These are phyloP conservation scores for Cryptosporidium felis DNA, from an alignment of 169 alveolate genomes.

Conservation along the genomic window DNA sequence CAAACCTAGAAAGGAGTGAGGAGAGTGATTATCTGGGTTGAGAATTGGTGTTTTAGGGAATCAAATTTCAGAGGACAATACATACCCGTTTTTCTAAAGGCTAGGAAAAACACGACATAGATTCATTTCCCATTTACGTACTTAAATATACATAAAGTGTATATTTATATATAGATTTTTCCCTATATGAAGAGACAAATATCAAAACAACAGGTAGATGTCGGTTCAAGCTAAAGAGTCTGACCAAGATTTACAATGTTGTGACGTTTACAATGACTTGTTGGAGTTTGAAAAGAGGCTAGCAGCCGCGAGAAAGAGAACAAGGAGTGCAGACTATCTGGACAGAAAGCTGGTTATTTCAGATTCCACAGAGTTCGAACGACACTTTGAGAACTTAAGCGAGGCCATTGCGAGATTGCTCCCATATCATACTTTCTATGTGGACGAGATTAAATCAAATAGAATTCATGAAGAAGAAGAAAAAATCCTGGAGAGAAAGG, in stretches of 20 bases:
- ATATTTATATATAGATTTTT: neutral
- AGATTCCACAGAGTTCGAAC: slow-evolving; percentile 61
- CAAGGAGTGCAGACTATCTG: slow-evolving; percentile 47
- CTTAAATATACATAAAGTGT: too few species aligned
- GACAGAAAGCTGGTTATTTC: slow-evolving; percentile 59
- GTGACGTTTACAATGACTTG: neutral
- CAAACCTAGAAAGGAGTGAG: too few species aligned
- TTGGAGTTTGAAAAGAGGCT: slow-evolving; percentile 23
- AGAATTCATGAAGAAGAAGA: neutral
- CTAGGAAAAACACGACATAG: too few species aligned
- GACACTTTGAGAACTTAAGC: slow-evolving; percentile 52
- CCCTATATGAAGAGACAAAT: too few species aligned
- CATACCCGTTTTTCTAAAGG: too few species aligned
- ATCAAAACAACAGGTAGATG: too few species aligned
- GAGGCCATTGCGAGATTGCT: slow-evolving; percentile 53
- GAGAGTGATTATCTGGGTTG: too few species aligned
- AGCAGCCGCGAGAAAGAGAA: slow-evolving; percentile 40
- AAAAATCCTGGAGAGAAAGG: slow-evolving; percentile 6
- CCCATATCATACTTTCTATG: slow-evolving; percentile 58
- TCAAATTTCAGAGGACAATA: too few species aligned
- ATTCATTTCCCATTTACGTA: too few species aligned
- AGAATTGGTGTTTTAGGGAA: too few species aligned
- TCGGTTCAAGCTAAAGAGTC: neutral
- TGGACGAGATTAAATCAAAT: slow-evolving; percentile 38
- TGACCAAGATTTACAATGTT: neutral